Evolutionary conservation across 768 basidiomycete species (phyloP).

Genomic region (Antrodiella citrinella): DNA sequence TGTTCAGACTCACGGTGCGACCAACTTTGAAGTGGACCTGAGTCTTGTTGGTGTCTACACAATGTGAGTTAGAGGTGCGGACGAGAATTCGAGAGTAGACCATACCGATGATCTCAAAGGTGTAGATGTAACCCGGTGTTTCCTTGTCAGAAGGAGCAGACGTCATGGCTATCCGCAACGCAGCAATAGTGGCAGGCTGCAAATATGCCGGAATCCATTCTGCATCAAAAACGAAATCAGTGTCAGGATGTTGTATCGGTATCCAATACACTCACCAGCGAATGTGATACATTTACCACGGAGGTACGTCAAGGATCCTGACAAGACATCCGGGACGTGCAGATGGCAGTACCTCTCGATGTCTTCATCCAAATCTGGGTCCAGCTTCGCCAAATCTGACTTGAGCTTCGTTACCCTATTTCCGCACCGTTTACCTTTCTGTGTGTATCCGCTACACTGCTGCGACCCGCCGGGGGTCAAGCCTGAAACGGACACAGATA

Average conservation of each 20-base stretch:
- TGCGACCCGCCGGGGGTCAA: slow-evolving; percentile 10
- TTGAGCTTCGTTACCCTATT: slow-evolving; percentile 36
- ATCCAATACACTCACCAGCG: slow-evolving; percentile 40
- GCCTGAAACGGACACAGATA: background rate
- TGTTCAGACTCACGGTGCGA: slow-evolving; percentile 62
- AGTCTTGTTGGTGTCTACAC: slow-evolving; percentile 23
- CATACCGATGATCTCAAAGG: slow-evolving; percentile 70
- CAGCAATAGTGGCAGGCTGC: slow-evolving; percentile 48
- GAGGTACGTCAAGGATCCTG: slow-evolving; percentile 48
- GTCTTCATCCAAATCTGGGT: slow-evolving; percentile 25
- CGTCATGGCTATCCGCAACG: slow-evolving; percentile 47
- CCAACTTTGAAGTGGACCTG: slow-evolving; percentile 72
- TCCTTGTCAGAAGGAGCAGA: slow-evolving; percentile 48
- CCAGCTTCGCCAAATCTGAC: slow-evolving; percentile 9
- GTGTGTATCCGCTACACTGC: slow-evolving; percentile 63
- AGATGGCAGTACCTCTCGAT: slow-evolving; percentile 54
- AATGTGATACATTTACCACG: slow-evolving; percentile 48
- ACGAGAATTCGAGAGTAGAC: background rate
- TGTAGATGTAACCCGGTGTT: slow-evolving; percentile 71
- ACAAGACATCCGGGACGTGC: slow-evolving; percentile 49
- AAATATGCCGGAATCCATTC: slow-evolving; percentile 70
- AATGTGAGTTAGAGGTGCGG: background rate
- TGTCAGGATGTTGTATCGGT: no score
- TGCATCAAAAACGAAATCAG: no score
- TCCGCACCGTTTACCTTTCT: slow-evolving; percentile 52